Conservation (phyloP, 495 filamentous ascomycete genomes). For the Glonium stellatum region DNA sequence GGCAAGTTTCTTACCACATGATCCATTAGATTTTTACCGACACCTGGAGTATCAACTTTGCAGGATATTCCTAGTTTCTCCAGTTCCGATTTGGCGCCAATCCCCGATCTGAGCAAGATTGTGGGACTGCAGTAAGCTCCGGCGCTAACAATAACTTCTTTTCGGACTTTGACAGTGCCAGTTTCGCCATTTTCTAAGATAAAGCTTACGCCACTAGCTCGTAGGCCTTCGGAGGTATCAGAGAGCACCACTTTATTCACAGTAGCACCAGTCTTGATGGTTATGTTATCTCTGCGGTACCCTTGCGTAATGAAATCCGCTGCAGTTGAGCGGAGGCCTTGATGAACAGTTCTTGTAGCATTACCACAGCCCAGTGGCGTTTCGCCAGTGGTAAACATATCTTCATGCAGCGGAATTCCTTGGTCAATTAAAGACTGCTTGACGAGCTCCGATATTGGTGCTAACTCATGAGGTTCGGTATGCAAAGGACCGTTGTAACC, state of each 20-base stretch:
- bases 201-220: not conserved
- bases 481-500: conserved; percentile 13
- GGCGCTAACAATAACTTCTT: conserved; percentile 23
- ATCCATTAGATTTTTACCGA: conserved; percentile 23
- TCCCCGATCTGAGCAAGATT: conserved; percentile 19
- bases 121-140: conserved; percentile 19
- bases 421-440: conserved; percentile 9
- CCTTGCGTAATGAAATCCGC: conserved; percentile 15
- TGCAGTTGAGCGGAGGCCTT: conserved; percentile 10
- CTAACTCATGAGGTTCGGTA: conserved; percentile 14
- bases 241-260: conserved; percentile 11
- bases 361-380: conserved; percentile 30
- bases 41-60: conserved; percentile 16
- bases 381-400: conserved; percentile 19
- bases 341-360: conserved; percentile 6
- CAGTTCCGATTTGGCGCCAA: conserved; percentile 17
- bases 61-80: conserved; percentile 11
- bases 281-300: conserved; percentile 9
- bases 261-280: conserved; percentile 7
- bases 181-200: conserved; percentile 2
- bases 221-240: not conserved
- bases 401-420: conserved; percentile 6
- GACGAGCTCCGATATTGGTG: conserved; percentile 15
- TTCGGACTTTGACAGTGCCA: conserved; percentile 1
- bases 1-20: conserved; percentile 9